Evolutionary conservation across 805 yeast species (phyloP).

Genomic region (Nakazawaea populi): DNA sequence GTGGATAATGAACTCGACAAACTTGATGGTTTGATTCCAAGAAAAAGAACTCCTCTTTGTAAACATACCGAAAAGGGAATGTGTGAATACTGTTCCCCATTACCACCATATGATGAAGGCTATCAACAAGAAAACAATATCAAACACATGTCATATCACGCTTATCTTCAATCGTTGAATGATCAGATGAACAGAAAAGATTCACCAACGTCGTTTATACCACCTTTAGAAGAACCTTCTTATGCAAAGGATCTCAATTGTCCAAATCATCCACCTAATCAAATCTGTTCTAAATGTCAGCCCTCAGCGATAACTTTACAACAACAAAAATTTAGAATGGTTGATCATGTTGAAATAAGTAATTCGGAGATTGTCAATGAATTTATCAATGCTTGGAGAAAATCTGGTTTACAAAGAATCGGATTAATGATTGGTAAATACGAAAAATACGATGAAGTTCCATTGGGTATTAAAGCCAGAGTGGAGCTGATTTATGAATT

Average conservation of each 20-base stretch:
- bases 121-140: constrained; percentile 72
- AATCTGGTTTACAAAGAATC: constrained; percentile 78
- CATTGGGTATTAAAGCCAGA: constrained; percentile 88
- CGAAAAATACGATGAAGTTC: constrained; percentile 72
- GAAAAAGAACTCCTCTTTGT: constrained; percentile 62
- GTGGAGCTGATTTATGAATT: constrained; percentile 95
- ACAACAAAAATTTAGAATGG: constrained; percentile 89
- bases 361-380: constrained; percentile 66
- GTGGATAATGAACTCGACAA: constrained; percentile 65
- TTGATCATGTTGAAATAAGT: constrained; percentile 93
- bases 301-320: constrained; percentile 92
- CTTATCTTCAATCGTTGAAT: constrained; percentile 69
- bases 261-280: constrained; percentile 83
- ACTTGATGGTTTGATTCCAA: constrained; percentile 64
- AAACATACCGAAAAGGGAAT: constrained; percentile 89
- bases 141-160: constrained; percentile 85
- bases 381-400: constrained; percentile 91
- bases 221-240: constrained; percentile 71
- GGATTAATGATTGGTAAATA: constrained; percentile 85
- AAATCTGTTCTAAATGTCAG: constrained; percentile 94
- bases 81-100: constrained; percentile 96
- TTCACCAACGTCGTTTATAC: constrained; percentile 60
- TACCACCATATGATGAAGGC: constrained; percentile 89
- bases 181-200: constrained; percentile 58
- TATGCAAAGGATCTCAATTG: constrained; percentile 63